phyloP scores from a whole-genome alignment of 2,329 filamentous ascomycete genomes.

The Phialemonium atrogriseum region DNA sequence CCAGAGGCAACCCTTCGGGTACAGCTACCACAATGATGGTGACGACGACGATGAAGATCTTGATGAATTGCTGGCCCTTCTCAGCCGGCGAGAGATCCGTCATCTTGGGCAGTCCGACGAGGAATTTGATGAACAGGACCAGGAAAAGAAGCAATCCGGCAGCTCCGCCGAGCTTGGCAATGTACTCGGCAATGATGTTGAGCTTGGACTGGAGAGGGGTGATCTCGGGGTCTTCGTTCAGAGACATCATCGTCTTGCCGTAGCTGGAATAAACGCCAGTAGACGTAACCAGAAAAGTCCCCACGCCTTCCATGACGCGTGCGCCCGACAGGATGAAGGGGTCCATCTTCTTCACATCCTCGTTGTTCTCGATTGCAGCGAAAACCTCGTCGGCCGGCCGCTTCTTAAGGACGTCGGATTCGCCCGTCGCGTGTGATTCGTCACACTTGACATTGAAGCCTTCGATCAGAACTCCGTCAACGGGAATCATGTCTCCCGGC shows the following conservation, averaged over 20 bases:
- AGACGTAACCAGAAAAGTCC: slow-evolving; percentile 66
- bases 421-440: slow-evolving; percentile 71
- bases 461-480: slow-evolving; percentile 64
- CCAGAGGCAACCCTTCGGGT: slow-evolving; percentile 67
- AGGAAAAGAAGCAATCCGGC: slow-evolving; percentile 76
- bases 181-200: slow-evolving; percentile 67
- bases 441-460: slow-evolving; percentile 70
- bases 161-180: slow-evolving; percentile 67
- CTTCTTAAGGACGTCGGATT: slow-evolving; percentile 69
- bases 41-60: slow-evolving; percentile 70
- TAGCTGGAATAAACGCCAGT: slow-evolving; percentile 67
- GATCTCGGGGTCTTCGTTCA: slow-evolving; percentile 66
- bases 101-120: slow-evolving; percentile 54
- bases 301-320: slow-evolving; percentile 69
- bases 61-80: slow-evolving; percentile 71
- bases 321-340: slow-evolving; percentile 80
- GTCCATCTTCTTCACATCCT: slow-evolving; percentile 63
- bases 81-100: slow-evolving; percentile 49
- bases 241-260: slow-evolving; percentile 65
- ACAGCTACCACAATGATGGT: slow-evolving; percentile 76
- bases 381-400: slow-evolving; percentile 59
- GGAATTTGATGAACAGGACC: slow-evolving; percentile 78
- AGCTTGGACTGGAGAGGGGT: slow-evolving; percentile 72
- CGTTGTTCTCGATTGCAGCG: slow-evolving; percentile 57
- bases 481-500: slow-evolving; percentile 65